Percentiles rank a stretch among this genome's conserved stretches.
phyloP scores from a whole-genome alignment of 2,329 filamentous ascomycete species.

The Cladosporium sp. region DNA sequence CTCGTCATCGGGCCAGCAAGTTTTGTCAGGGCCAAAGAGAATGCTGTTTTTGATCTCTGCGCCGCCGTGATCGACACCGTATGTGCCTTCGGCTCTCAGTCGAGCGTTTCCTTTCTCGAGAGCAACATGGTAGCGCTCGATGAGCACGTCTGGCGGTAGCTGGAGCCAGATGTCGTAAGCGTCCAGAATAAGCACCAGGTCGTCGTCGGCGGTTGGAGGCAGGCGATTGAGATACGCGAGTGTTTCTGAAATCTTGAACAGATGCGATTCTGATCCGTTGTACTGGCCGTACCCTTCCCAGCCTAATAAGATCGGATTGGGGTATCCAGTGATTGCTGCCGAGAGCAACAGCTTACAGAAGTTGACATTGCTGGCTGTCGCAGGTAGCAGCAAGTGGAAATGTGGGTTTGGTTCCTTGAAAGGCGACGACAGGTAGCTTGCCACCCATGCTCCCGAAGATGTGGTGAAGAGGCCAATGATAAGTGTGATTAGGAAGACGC shows the following conservation, averaged over 20 bases:
- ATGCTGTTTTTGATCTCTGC: conserved; percentile 28
- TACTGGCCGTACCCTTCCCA: conserved; percentile 26
- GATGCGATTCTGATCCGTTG: conserved; percentile 25
- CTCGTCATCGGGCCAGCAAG: conserved; percentile 32
- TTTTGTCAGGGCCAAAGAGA: conserved; percentile 35
- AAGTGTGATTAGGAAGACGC: background rate
- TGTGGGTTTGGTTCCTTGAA: background rate
- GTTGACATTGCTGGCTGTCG: conserved; percentile 18
- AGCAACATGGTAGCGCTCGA: conserved; percentile 61
- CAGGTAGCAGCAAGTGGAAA: conserved; percentile 21
- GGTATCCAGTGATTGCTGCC: conserved; percentile 1
- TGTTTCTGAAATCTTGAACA: conserved; percentile 24
- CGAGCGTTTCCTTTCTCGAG: conserved; percentile 55
- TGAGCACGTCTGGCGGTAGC: conserved; percentile 62
- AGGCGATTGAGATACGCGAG: conserved; percentile 22
- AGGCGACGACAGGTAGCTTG: background rate
- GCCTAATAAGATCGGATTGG: conserved; percentile 13
- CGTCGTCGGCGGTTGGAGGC: conserved; percentile 23
- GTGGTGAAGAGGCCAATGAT: conserved; percentile 7
- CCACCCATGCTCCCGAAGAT: background rate
- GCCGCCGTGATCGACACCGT: conserved; percentile 20
- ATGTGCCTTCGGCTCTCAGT: conserved; percentile 24
- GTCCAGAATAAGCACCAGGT: conserved; percentile 63
- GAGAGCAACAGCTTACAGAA: conserved; percentile 21
- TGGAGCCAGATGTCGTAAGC: conserved; percentile 67